Percentiles rank a stretch among this genome's conserved stretches.
phyloP scores from a whole-genome alignment of 129 eudicot species.

The Calendula officinalis region DNA sequence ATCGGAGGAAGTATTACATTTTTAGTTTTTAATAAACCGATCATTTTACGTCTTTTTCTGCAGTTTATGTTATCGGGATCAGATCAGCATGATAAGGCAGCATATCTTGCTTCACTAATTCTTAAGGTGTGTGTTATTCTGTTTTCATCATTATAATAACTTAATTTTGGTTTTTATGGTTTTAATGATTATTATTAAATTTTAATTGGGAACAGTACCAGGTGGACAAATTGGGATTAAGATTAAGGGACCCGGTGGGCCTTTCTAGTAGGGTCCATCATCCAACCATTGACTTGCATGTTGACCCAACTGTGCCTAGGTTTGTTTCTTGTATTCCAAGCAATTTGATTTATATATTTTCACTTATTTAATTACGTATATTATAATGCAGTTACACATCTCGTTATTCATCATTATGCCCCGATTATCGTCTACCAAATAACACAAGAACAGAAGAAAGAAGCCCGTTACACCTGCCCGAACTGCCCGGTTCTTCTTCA shows the following conservation, averaged over 20 bases:
- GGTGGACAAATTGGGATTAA: conserved; percentile 45
- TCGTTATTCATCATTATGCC: conserved; percentile 43
- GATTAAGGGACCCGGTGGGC: conserved; percentile 42
- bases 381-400: conserved; percentile 29
- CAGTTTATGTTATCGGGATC: conserved; percentile 90
- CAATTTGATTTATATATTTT: neutral
- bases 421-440: conserved; percentile 49
- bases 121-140: conserved; percentile 43
- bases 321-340: conserved; percentile 30
- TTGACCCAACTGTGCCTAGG: conserved; percentile 45
- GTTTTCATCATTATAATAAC: neutral
- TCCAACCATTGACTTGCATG: conserved; percentile 45
- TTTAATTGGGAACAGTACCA: conserved; percentile 39
- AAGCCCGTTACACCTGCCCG: conserved; percentile 32
- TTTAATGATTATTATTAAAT: neutral
- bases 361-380: neutral
- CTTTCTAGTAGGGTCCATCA: conserved; percentile 44
- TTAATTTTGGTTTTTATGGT: conserved; percentile 4
- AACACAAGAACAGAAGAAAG: conserved; percentile 49
- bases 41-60: conserved; percentile 20
- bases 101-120: conserved; percentile 54
- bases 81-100: conserved; percentile 60
- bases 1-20: too few species aligned
- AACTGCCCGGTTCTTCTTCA: conserved; percentile 36
- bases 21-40: conserved; percentile 1